phyloP scores from a whole-genome alignment of 2,329 filamentous ascomycete genomes.

The Ophiostoma perfectum region DNA sequence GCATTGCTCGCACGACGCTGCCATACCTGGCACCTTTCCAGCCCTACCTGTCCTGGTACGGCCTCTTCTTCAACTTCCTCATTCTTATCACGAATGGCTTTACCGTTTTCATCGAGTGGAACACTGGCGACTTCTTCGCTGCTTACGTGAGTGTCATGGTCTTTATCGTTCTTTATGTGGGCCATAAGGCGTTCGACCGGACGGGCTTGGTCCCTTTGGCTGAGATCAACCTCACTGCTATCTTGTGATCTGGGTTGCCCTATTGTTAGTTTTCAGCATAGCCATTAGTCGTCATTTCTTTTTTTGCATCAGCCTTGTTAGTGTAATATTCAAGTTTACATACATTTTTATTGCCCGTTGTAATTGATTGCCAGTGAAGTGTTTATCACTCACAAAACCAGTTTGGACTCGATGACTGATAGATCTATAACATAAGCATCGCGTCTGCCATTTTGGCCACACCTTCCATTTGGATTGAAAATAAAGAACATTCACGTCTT shows the following conservation, averaged over 20 bases:
- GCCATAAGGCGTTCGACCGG: slow-evolving; percentile 50
- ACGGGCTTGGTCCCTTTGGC: slow-evolving; percentile 15
- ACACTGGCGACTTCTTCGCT: slow-evolving; percentile 55
- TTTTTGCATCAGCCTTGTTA: neutral
- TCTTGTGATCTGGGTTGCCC: neutral
- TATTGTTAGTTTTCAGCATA: neutral
- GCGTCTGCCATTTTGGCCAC: no score
- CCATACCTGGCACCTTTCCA: slow-evolving; percentile 38
- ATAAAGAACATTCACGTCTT: no score
- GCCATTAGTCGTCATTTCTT: neutral
- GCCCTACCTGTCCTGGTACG: slow-evolving; percentile 55
- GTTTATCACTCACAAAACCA: no score
- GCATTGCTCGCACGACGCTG: slow-evolving; percentile 33
- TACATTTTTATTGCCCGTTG: no score
- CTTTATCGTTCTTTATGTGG: slow-evolving; percentile 54
- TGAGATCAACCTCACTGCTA: slow-evolving; percentile 33
- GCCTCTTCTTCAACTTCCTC: slow-evolving; percentile 58
- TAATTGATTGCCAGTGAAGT: no score
- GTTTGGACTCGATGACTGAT: no score
- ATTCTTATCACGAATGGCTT: slow-evolving; percentile 66
- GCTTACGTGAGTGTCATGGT: slow-evolving; percentile 62
- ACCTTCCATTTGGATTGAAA: no score
- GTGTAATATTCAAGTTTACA: neutral
- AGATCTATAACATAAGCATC: no score
- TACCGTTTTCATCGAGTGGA: slow-evolving; percentile 60